These are phyloP conservation scores for Euphrasia arctica DNA, from an alignment of 305 asterid genomes.

Conservation along the genomic window DNA sequence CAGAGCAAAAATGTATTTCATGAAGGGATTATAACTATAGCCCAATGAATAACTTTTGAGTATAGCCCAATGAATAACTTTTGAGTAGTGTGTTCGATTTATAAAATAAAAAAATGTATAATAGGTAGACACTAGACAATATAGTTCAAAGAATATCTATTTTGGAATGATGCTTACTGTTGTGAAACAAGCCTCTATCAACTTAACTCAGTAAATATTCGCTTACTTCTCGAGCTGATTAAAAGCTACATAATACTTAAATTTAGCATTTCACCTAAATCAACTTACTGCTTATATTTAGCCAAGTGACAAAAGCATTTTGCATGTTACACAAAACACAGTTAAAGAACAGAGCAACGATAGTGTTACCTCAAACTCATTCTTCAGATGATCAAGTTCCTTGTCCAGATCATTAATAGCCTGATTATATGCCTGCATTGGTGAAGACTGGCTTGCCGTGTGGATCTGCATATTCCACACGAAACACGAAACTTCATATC, in stretches of 20 bases:
- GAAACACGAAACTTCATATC: constrained; percentile 9
- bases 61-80: background rate
- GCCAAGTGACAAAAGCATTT: background rate
- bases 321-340: background rate
- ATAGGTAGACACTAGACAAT: background rate
- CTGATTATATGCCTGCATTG: constrained; percentile 98
- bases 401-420: constrained; percentile 91
- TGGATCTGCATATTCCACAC: constrained; percentile 61
- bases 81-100: background rate
- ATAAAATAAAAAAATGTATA: background rate
- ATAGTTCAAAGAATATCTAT: background rate
- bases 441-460: constrained; percentile 93
- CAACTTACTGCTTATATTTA: background rate
- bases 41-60: no score
- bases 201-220: no score
- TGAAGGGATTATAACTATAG: background rate
- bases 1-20: no score
- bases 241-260: no score
- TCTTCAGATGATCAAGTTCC: constrained; percentile 88
- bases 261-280: background rate
- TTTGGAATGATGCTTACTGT: background rate
- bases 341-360: constrained; percentile 13
- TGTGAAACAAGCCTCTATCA: no score
- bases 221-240: no score
- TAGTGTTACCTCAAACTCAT: constrained; percentile 62